Evolutionary conservation across 106 monocot genomes (phyloP), one percentile per base, ranked within the genome.

Genomic region (Platanthera zijinensis): DNA sequence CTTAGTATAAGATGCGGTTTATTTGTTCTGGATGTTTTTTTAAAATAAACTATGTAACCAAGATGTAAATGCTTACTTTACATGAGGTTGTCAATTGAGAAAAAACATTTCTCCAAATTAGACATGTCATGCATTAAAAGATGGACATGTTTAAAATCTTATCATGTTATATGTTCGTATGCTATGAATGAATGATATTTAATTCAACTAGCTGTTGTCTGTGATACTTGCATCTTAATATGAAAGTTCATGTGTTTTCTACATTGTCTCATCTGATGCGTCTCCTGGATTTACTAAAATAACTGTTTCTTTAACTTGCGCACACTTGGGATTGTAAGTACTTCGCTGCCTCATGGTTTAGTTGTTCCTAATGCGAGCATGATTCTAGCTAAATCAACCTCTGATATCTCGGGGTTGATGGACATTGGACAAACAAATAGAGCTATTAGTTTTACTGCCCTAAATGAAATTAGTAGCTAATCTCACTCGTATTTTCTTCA

Each of bases 381-480:
- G 80, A 90, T 86, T 50, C 72, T 83, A 63, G 97, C 94, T 8
- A 89, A 88, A 64, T 91, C 94, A 57, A 94, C 97, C 7, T 77
- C 87, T 75, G 94, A 99, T 88, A 94, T 99, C 8, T 66, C 94
- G 46, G 87, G 86, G 1, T 70, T 92, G 63, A 99, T 99, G 94
- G 83, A 89, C 57, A 79, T 90, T 79, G 97, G 97, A 62, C 85
- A 82, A 62, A 62, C 83, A 32, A 99, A 99, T 46, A 83, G 97
- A 73, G 97, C 97, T 73, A 86, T 94, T 30, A 85, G 97, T 51
- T 90, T 94, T 28, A 99, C 97, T 75, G 97, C 94, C 79, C 78
- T 99, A 0, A 99, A 99, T 79, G 97, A 99, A 80, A 87, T 94
- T 80, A 99, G 97, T 59, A 99, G 97, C 72, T 84, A 94, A 15